Base-by-base conservation (phyloP, 2,329 filamentous ascomycete species). In the Colletotrichum sp. region DNA sequence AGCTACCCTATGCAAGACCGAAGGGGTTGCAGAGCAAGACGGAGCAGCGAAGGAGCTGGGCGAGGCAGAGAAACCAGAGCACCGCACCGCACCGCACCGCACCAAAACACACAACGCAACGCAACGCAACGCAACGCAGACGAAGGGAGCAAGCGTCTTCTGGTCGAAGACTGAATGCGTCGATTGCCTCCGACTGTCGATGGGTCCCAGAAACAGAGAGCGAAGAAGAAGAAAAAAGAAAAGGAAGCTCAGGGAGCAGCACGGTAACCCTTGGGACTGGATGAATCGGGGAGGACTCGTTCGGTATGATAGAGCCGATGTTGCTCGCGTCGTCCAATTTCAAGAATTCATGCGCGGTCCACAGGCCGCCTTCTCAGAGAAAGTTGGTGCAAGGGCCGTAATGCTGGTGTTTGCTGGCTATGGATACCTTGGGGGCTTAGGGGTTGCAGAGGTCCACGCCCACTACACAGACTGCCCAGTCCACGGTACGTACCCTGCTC, bases 271-370 rank as follows among this genome's bases (percentile, higher is more conserved):
- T 73, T 73, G 26, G 21, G 34, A 57, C 36, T 26, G 55, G 26
- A 39, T 72, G 63, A 21, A 18, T 34, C 24, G 52, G 28, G 34
- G 39, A 21, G 57, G 63, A 18, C 26, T 8, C 30, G 18, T 49
- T 68, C 68, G 72, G 21, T 76, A 60, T 72, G 44, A 55, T 32
- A 63, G 62, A 52, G 68, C 67, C 63, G 49, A 76, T 62, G 57
- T 60, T 64, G 24, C 57, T 34, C 64, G 64, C 57, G 76, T 71
- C 72, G 70, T 77, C 64, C 76, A 78, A 78, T 78, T 78, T 78
- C 72, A 66, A 78, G 69, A 78, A 73, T 78, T 78, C 73, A 78
- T 78, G 77, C 77, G 62, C 74, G 71, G 71, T 75, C 75, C 75
- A 77, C 75, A 75, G 21, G 44, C 39, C 63, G 39, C 69, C 49